Evolutionary conservation across 306 rosid genomes (phyloP).

Genomic region (Cyclanthera cordifolia): DNA sequence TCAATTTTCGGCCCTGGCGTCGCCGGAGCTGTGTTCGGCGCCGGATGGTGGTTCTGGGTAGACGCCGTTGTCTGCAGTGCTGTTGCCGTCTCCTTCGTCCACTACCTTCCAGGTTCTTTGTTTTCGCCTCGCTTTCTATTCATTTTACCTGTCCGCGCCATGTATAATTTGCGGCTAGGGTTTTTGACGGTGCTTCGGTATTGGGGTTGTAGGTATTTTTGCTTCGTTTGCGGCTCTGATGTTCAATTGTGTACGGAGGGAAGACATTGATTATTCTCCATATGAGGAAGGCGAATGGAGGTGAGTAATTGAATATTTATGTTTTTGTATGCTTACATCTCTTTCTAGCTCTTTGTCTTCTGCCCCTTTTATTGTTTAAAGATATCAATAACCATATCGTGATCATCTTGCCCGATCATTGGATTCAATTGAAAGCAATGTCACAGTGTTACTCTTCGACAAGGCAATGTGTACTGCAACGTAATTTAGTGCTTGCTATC

Average conservation of each 20-base stretch:
- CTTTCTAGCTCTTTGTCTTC: too few species aligned
- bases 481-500: too few species aligned
- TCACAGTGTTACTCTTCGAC: too few species aligned
- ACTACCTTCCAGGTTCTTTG: conserved; percentile 75
- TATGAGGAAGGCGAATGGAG: conserved; percentile 99
- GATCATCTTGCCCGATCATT: too few species aligned
- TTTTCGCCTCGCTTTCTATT: too few species aligned
- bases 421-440: too few species aligned
- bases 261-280: conserved; percentile 91
- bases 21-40: conserved; percentile 81
- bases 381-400: too few species aligned
- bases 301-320: conserved; percentile 8
- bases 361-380: too few species aligned
- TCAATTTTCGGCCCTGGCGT: conserved; percentile 94
- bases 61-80: conserved; percentile 98
- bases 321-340: too few species aligned
- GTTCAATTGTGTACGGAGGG: conserved; percentile 96
- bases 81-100: conserved; percentile 60
- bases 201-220: conserved; percentile 51
- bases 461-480: too few species aligned
- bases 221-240: conserved; percentile 89
- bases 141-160: not conserved
- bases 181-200: conserved; percentile 16
- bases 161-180: conserved; percentile 21
- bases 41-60: conserved; percentile 99